Percentiles rank a stretch among this genome's conserved stretches.
These are phyloP conservation scores for Beauveria scarabaeidicola DNA, from an alignment of 2,329 filamentous ascomycete genomes.

Conservation along the genomic window DNA sequence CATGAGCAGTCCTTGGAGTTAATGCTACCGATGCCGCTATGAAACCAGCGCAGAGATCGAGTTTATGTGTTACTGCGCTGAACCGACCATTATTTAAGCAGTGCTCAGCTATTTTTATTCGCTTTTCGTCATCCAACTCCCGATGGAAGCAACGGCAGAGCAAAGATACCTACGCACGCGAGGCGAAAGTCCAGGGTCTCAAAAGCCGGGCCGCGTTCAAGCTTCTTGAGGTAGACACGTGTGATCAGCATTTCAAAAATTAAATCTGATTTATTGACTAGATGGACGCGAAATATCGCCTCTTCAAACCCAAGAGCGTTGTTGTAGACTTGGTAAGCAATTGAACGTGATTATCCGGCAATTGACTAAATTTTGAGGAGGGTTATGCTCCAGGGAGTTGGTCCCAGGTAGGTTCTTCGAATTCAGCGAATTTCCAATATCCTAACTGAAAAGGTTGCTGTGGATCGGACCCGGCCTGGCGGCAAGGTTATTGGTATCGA, in stretches of 20 bases:
- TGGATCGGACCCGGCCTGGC: slow-evolving; percentile 64
- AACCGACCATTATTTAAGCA: not conserved
- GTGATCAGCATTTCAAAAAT: not conserved
- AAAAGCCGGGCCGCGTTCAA: slow-evolving; percentile 94
- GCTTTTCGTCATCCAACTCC: slow-evolving; percentile 18
- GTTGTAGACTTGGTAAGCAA: slow-evolving; percentile 73
- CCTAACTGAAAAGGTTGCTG: slow-evolving; percentile 55
- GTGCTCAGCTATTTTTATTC: not conserved
- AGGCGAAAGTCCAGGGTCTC: slow-evolving; percentile 69
- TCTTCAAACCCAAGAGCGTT: slow-evolving; percentile 75
- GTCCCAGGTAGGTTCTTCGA: slow-evolving; percentile 47
- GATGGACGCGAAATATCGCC: slow-evolving; percentile 72
- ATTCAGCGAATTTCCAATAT: not conserved
- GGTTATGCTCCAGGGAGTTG: slow-evolving; percentile 71
- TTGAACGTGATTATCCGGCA: not conserved
- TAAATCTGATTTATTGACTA: slow-evolving; percentile 24
- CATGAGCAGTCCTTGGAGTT: not conserved
- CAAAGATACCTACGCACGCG: slow-evolving; percentile 61
- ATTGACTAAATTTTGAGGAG: slow-evolving; percentile 26
- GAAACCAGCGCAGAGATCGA: not conserved
- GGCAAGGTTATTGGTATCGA: slow-evolving; percentile 87
- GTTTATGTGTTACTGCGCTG: not conserved
- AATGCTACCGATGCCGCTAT: not conserved
- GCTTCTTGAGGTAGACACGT: slow-evolving; percentile 60
- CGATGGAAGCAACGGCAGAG: slow-evolving; percentile 77